Evolutionary conservation across 208 protist species (phyloP), one percentile per base, ranked within the genome.

Genomic region (Porcisia deanei): DNA sequence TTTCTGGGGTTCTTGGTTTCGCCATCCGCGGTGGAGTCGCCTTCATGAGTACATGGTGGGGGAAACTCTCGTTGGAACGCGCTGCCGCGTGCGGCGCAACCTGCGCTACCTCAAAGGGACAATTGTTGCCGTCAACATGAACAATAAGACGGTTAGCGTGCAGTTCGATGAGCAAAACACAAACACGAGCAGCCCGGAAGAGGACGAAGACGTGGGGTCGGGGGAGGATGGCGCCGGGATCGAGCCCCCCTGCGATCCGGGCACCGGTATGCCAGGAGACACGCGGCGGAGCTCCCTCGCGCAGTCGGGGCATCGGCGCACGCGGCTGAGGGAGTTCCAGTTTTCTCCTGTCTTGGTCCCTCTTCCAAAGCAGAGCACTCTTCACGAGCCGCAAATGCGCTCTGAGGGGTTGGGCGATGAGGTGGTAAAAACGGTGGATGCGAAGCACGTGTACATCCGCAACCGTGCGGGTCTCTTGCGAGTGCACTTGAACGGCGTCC

Each of bases 401-500:
- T 37, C 73, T n/a, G 80, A 73, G 61, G 72, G 71, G 12, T 66
- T 68, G 5, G 82, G 71, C 5, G 83, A 88, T 37, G 81, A 84
- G 63, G 76, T 85, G 59, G 75, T 94, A 37, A 91, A 89, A 73
- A 25, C 83, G 52, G 91, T 91, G 59, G 88, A 95, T 76, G 71
- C 80, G 30, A 83, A 72, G 53, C 71, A 88, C 25, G 88, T 96
- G 52, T 75, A 77, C 34, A 85, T 97, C 58, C 87, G 81, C 47
- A 83, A 88, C 45, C 74, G 77, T n/a, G 81, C 85, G 3, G 91
- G 93, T 6, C 82, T 86, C 34, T 75, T 88, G 54, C 88, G 88
- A 66, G 64, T 97, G 18, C 94, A 97, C 82, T 73, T 97, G 1
- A 97, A 97, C 73, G 94, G 94, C 41, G 82, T 96, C 82, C 82